These are phyloP conservation scores for Chrysanthemum lavandulifolium DNA, from an alignment of 129 eudicot genomes.

Conservation along the genomic window DNA sequence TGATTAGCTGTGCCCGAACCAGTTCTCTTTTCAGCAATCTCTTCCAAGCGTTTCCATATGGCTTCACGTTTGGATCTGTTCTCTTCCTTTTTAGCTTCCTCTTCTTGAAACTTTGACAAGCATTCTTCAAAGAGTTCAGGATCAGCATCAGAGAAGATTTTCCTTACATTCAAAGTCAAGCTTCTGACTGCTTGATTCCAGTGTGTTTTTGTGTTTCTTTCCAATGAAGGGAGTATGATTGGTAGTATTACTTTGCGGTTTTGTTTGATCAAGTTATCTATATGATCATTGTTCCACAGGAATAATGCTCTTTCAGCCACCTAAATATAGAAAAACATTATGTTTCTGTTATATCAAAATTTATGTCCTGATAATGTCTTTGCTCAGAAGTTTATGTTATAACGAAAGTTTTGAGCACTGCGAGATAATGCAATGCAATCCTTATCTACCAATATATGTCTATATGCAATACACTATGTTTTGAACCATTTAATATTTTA, in stretches of 20 bases:
- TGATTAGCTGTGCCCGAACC: conserved; percentile 25
- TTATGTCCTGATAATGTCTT: background rate
- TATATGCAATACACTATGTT: no score
- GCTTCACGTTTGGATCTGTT: conserved; percentile 51
- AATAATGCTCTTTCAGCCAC: conserved; percentile 89
- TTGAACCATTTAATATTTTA: no score
- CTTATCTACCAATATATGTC: no score
- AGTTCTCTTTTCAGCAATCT: conserved; percentile 58
- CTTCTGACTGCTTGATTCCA: conserved; percentile 85
- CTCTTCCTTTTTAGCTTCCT: conserved; percentile 56
- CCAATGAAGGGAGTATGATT: conserved; percentile 69
- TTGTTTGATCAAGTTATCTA: conserved; percentile 72
- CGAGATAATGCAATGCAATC: no score
- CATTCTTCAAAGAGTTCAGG: conserved; percentile 76
- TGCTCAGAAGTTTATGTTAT: background rate
- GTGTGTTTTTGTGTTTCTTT: conserved; percentile 64
- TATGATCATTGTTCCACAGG: conserved; percentile 82
- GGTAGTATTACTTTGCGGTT: conserved; percentile 78
- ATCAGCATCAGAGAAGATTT: conserved; percentile 66
- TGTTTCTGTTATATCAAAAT: background rate
- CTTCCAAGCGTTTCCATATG: conserved; percentile 73
- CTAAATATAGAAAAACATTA: conserved; percentile 33
- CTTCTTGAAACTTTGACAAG: conserved; percentile 61
- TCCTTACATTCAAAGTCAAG: conserved; percentile 67
- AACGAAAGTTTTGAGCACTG: background rate